These are phyloP conservation scores for Vigna nakashimae DNA, from an alignment of 306 rosid species.

Conservation along the genomic window DNA sequence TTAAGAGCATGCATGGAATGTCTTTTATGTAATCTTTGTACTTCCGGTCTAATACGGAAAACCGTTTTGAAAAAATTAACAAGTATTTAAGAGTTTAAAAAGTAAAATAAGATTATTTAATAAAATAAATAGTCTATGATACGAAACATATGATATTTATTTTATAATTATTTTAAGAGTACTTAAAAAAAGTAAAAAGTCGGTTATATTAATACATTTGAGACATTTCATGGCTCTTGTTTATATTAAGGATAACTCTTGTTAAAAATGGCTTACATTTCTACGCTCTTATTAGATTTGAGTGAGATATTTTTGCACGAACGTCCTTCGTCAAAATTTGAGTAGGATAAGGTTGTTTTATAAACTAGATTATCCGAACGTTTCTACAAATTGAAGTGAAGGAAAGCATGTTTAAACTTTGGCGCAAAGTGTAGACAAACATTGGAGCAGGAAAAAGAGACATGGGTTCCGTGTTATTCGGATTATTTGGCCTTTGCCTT, in stretches of 20 bases:
- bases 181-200: not conserved
- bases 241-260: too few species aligned
- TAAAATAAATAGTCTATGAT: not conserved
- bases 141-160: not conserved
- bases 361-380: not conserved
- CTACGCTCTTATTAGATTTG: too few species aligned
- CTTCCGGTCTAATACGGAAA: not conserved
- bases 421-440: not conserved
- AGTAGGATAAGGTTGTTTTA: not conserved
- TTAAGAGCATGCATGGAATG: not conserved
- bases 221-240: not conserved
- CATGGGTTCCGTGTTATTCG: not conserved
- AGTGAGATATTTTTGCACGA: too few species aligned
- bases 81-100: not conserved
- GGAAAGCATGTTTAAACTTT: not conserved
- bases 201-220: not conserved
- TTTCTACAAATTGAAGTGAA: slow-evolving; percentile 1
- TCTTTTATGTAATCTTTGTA: not conserved
- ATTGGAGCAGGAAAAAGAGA: not conserved
- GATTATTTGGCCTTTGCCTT: slow-evolving; percentile 13
- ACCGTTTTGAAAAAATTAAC: too few species aligned
- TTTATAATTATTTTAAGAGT: not conserved
- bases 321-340: too few species aligned
- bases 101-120: too few species aligned
- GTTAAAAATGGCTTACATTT: too few species aligned